Conservation (phyloP, 306 rosid genomes). For the Benincasa hispida region DNA sequence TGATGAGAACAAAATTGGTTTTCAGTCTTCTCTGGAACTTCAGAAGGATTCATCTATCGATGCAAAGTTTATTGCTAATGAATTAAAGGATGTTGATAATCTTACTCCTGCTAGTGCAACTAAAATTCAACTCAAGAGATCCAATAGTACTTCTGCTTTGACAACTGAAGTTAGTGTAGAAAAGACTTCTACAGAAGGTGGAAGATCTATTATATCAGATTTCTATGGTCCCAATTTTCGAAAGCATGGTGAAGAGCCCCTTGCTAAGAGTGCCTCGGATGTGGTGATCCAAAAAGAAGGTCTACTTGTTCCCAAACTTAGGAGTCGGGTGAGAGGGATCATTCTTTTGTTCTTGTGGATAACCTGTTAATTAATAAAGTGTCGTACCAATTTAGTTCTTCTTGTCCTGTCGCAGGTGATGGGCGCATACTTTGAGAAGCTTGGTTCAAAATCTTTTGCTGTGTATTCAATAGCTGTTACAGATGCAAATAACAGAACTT, state of each 20-base stretch:
- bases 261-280: constrained; percentile 48
- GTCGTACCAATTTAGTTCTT: constrained; percentile 11
- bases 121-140: constrained; percentile 51
- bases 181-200: constrained; percentile 17
- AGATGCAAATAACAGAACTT: constrained; percentile 70
- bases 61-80: constrained; percentile 27
- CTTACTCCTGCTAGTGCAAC: constrained; percentile 18
- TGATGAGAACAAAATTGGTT: constrained; percentile 22
- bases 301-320: constrained; percentile 63
- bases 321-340: constrained; percentile 66
- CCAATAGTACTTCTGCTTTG: constrained; percentile 66
- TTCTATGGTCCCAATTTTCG: constrained; percentile 47
- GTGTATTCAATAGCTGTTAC: constrained; percentile 89
- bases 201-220: constrained; percentile 57
- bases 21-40: constrained; percentile 23
- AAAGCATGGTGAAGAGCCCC: constrained; percentile 33
- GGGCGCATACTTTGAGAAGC: constrained; percentile 92
- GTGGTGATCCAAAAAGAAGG: constrained; percentile 39
- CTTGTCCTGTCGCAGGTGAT: constrained; percentile 46
- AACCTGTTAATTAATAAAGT: background rate
- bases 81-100: constrained; percentile 15
- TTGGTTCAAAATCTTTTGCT: constrained; percentile 84
- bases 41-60: constrained; percentile 18
- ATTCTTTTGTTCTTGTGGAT: constrained; percentile 9
- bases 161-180: constrained; percentile 30